Evolutionary conservation across 768 basidiomycete genomes (phyloP), one percentile per base, ranked within the genome.

Genomic region (Hirschioporus abietinus): DNA sequence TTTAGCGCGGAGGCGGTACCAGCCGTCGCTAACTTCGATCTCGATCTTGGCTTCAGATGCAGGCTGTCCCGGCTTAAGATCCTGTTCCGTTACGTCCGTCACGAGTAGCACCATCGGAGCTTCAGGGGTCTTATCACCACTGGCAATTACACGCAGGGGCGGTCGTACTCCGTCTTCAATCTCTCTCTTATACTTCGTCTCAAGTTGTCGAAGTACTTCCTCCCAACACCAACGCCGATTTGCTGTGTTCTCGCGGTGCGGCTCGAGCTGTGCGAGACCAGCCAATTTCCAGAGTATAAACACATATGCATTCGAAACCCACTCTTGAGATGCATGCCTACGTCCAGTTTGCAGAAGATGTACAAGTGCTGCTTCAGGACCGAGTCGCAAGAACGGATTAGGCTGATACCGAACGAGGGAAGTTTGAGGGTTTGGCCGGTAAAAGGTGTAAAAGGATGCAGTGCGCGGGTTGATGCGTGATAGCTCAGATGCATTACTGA

Each of bases 11-110:
- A 99, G 80, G 30, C 88, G 80, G 72, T 99, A 99, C 97, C 97
- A 99, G 17, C 97, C 97, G 73, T 99, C 97, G 0, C 95, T 95
- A n/a, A 99, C 78, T 76, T 98, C 97, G 7, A 99, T 76, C 69
- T 88, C 85, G 0, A 89, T 52, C 42, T 20, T 52, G 42, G 12
- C 12, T 52, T 52, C 20, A 3, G 4, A 15, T 15, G 12, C 42
- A 5, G 42, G 12, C 15, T 5, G 12, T 52, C 42, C 42, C 42
- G 42, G 4, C 42, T 20, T 52, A 3, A 10, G 20, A 52, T 15
- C 20, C 42, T 10, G 15, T 6, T 52, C 89, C 6, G 76, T 76
- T 42, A 99, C 86, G 30, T 83, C 83, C 1, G 93, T 91, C 1
- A 99, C 83, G 72, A 92, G 92, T 3, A 99, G 82, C 1, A 95